Evolutionary conservation across 2,329 filamentous ascomycete genomes (phyloP), one percentile per base, ranked within the genome.

Genomic region (Didymella pomorum): DNA sequence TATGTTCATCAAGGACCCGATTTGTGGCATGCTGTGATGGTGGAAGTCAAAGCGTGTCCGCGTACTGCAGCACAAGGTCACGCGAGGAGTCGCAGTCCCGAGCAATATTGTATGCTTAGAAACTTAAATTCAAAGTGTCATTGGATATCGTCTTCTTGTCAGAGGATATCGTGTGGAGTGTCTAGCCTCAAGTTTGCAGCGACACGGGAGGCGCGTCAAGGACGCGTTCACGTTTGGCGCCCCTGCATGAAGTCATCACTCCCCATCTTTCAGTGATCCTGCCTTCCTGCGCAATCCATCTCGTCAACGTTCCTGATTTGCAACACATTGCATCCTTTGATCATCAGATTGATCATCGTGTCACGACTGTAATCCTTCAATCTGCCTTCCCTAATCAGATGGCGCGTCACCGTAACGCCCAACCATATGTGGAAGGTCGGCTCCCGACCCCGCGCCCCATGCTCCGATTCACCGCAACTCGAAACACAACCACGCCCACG

Each of bases 391-490:
- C 29, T 45, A 48, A 48, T 31, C 21, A 52, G 55, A 53, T 49
- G 37, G 56, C 39, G 44, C 45, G 50, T 54, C 45, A 16, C 41
- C 23, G 45, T 51, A 23, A 33, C 21, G 45, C 50, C 41, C 46
- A 49, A 33, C 56, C 45, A 26, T 39, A 58, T 45, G 31, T 33
- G 56, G 56, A 58, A 58, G 56, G 56, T 58, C 56, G 45, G 26
- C 25, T 50, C 41, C 31, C 46, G 55, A 47, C 56, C 52, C 56
- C 56, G 56, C 56, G 56, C 47, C 48, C 43, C 51, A 37, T 12
- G 21, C 42, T 35, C 12, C 50, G 26, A 46, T 47, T 45, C 42
- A 50, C 28, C 18, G 28, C 43, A 37, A 43, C 26, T 50, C 52
- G 42, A 55, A 55, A 60, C 52, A 52, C 42, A 26, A 26, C 42